A percentile compares a stretch with the other conserved stretches of the same genome.
phyloP scores from a whole-genome alignment of 306 rosid species.

The Oemleria cerasiformis region DNA sequence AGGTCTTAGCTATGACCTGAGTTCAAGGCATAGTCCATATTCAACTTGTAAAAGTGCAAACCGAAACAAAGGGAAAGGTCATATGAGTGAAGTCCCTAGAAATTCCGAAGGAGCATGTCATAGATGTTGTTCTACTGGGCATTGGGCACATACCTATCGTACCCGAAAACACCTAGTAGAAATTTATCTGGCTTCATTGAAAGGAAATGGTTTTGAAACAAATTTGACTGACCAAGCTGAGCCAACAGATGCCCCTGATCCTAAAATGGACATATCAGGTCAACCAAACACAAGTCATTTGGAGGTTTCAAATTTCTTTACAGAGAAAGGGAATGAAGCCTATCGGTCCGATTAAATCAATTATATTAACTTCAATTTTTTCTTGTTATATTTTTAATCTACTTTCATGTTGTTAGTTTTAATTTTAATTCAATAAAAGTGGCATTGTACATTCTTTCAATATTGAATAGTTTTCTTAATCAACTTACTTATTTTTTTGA shows the following conservation, averaged over 20 bases:
- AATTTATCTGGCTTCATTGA: neutral
- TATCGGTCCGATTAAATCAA: neutral
- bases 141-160: neutral
- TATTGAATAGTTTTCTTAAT: neutral
- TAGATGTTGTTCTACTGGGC: neutral
- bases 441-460: neutral
- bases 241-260: neutral
- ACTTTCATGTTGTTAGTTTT: neutral
- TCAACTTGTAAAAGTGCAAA: too few relatives aligned
- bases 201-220: neutral
- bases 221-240: neutral
- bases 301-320: neutral
- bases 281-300: neutral
- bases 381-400: neutral
- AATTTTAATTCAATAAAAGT: neutral
- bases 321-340: neutral
- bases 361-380: neutral
- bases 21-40: neutral
- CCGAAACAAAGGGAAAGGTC: neutral
- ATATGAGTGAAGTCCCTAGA: neutral
- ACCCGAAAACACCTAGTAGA: neutral
- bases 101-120: neutral
- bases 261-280: neutral
- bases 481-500: neutral
- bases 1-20: too few relatives aligned